A percentile compares a stretch with the other conserved stretches of the same genome.
Conservation (phyloP, 148 eudicot species). For the Persicaria tinctoria region DNA sequence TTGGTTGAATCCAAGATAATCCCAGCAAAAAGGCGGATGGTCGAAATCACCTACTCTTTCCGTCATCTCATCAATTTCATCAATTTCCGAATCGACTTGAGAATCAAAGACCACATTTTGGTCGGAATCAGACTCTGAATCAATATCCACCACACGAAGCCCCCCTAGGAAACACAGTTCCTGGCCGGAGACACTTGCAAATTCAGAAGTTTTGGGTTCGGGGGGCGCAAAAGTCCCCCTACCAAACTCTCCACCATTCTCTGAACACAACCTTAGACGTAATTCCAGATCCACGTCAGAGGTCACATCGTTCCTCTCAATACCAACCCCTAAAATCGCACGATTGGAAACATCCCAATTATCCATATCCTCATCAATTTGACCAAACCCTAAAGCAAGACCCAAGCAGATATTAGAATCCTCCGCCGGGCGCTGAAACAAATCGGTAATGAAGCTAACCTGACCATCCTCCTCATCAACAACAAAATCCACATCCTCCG, state of each 20-base stretch:
- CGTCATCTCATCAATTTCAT: constrained; percentile 16
- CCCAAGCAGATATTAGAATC: constrained; percentile 8
- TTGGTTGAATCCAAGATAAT: constrained; percentile 39
- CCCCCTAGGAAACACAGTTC: constrained; percentile 31
- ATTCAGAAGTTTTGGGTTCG: not conserved
- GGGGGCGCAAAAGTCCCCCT: not conserved
- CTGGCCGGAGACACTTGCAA: not conserved
- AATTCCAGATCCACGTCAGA: constrained; percentile 32
- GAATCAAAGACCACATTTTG: constrained; percentile 16
- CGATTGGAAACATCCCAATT: constrained; percentile 12
- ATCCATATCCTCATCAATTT: constrained; percentile 1
- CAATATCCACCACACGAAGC: constrained; percentile 54
- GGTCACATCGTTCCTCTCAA: constrained; percentile 14
- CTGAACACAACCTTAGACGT: constrained; percentile 32
- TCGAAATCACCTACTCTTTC: constrained; percentile 31
- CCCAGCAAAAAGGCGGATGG: constrained; percentile 47
- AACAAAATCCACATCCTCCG: not conserved
- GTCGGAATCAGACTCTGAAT: constrained; percentile 72
- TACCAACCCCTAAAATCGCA: constrained; percentile 17
- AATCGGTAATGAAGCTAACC: constrained; percentile 42
- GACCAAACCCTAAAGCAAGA: constrained; percentile 13
- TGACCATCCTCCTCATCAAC: constrained; percentile 20
- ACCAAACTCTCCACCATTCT: not conserved
- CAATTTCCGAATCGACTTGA: not conserved
- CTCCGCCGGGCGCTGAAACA: constrained; percentile 31